These are phyloP conservation scores for Stachybotrys chartarum DNA, from an alignment of 2,329 filamentous ascomycete genomes.

Conservation along the genomic window DNA sequence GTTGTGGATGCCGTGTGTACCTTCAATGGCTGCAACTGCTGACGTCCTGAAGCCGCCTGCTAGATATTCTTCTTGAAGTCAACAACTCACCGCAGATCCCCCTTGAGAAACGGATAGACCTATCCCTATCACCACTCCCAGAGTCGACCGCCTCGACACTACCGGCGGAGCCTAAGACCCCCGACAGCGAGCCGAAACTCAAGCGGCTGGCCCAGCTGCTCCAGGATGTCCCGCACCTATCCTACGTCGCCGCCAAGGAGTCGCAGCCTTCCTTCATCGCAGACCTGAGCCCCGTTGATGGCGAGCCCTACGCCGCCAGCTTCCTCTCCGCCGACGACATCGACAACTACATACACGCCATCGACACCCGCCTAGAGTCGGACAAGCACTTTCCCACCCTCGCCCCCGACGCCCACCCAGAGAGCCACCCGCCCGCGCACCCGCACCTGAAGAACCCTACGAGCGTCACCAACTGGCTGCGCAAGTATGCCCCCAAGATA, in stretches of 20 bases:
- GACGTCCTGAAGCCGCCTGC: slow-evolving; percentile 57
- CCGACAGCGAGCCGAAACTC: slow-evolving; percentile 33
- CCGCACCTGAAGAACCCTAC: slow-evolving; percentile 62
- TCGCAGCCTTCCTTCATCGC: slow-evolving; percentile 52
- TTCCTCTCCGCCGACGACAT: slow-evolving; percentile 66
- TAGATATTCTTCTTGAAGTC: slow-evolving; percentile 83
- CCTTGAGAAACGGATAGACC: slow-evolving; percentile 64
- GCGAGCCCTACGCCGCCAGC: slow-evolving; percentile 50
- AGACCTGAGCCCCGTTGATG: slow-evolving; percentile 41
- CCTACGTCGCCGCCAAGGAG: slow-evolving; percentile 49
- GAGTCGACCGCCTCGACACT: slow-evolving; percentile 24
- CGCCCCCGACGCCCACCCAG: slow-evolving; percentile 39
- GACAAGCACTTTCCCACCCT: slow-evolving; percentile 40
- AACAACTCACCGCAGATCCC: slow-evolving; percentile 79
- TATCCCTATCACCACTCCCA: slow-evolving; percentile 42
- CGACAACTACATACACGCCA: slow-evolving; percentile 63
- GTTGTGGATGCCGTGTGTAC: slow-evolving; percentile 19
- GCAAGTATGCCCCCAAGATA: slow-evolving; percentile 74
- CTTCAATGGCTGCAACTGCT: background rate
- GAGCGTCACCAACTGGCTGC: slow-evolving; percentile 93
- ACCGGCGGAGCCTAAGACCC: slow-evolving; percentile 23
- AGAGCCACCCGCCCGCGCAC: slow-evolving; percentile 28
- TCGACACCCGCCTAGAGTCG: slow-evolving; percentile 46
- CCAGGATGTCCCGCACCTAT: slow-evolving; percentile 42
- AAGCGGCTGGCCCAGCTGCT: slow-evolving; percentile 46